Evolutionary conservation across 148 eudicot species (phyloP).

Genomic region (Chenopodium formosanum): DNA sequence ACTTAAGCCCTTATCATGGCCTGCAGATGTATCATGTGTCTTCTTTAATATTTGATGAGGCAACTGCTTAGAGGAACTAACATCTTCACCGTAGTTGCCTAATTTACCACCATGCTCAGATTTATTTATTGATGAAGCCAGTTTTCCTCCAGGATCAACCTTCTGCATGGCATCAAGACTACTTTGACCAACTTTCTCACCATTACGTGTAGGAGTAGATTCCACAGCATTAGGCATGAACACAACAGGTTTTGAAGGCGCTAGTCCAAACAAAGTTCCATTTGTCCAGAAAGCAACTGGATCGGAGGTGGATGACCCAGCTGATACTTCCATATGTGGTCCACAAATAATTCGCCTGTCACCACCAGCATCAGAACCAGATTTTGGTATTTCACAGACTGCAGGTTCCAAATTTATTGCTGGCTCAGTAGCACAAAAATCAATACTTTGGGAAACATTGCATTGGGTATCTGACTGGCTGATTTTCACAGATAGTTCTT

Average conservation of each 20-base stretch:
- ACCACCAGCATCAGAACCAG: constrained; percentile 23
- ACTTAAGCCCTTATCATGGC: constrained; percentile 23
- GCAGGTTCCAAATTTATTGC: constrained; percentile 24
- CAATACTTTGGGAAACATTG: background rate
- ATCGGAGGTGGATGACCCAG: constrained; percentile 36
- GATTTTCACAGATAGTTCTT: too few relatives aligned
- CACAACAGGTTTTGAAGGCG: constrained; percentile 93
- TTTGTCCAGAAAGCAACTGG: constrained; percentile 77
- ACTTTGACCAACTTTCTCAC: constrained; percentile 18
- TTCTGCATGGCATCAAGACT: constrained; percentile 13
- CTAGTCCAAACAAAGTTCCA: constrained; percentile 77
- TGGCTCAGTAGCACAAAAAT: background rate
- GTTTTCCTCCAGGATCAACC: constrained; percentile 27
- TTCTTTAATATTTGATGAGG: constrained; percentile 37
- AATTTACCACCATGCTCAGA: constrained; percentile 21
- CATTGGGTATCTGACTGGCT: too few relatives aligned
- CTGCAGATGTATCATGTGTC: constrained; percentile 26
- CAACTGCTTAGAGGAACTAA: constrained; percentile 29
- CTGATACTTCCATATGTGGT: constrained; percentile 28
- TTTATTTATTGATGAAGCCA: constrained; percentile 29
- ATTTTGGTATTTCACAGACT: constrained; percentile 28
- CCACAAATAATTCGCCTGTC: background rate
- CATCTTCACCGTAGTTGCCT: constrained; percentile 23
- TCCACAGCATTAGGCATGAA: constrained; percentile 28
- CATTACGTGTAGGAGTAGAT: constrained; percentile 26